Evolutionary conservation across 768 basidiomycete genomes (phyloP), one percentile per base, ranked within the genome.

Genomic region (Phanerodontia chrysosporium): DNA sequence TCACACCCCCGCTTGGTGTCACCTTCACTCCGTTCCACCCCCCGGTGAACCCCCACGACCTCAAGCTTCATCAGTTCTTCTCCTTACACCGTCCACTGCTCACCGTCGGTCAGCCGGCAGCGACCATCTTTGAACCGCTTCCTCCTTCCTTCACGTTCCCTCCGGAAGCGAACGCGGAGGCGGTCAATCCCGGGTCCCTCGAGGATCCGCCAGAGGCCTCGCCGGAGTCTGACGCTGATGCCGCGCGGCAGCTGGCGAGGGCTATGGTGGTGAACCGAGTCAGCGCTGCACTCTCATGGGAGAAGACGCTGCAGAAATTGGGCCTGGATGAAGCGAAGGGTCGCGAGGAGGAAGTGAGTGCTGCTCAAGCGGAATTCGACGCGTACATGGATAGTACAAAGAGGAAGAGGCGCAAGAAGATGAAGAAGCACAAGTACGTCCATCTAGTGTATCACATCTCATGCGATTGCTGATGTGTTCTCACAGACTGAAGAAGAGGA

Each of bases 401-500:
- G 78, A 83, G 91, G 72, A 94, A 94, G 80, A 81, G 84, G 65
- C 79, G 84, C 79, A 89, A 86, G 85, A 96, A 95, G 85, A 96
- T 96, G 87, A 92, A 89, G 82, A 96, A 95, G 76, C 94, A 96
- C 73, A 95, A 95, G 92, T 93, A 68, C 73, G 90, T 80, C 14
- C 27, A 24, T 28, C 14, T 55, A 45, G 45, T 55, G 58, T 35
- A n/a, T 51, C 39, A 16, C 21, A 58, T 58, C 55, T 49, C 45
- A 58, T 36, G 45, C 45, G 45, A n/a, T 44, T 51, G 24, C 24
- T 51, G 27, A 60, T 10, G 35, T 25, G 49, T 28, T 25, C 60
- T 51, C 63, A 6, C 62, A 93, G 92, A 78, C 81, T 92, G 68
- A 91, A 87, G 85, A 95, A 95, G 80, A 85, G 92, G 65, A 81